Evolutionary conservation across 106 monocot genomes (phyloP), one percentile per base, ranked within the genome.

Genomic region (Cymbidium sinense): DNA sequence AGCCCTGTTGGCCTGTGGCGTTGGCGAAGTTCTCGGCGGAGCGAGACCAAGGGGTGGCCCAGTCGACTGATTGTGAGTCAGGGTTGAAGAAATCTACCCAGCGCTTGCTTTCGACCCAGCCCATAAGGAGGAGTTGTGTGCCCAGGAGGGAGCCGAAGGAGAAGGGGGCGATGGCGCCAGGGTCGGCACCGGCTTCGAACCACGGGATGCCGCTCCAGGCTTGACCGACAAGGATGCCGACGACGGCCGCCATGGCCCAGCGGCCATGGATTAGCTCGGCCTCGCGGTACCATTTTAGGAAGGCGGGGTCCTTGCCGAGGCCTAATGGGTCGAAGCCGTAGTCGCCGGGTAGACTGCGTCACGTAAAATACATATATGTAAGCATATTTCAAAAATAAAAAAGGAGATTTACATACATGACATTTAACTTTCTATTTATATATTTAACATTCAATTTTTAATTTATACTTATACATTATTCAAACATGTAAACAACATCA

Each of bases 71-170:
- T 75, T 98, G 96, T 1, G 96, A 98, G 51, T 98, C 91, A 0
- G 94, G 94, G 84, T 92, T 94, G 89, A 98, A 98, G 87, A 90
- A 98, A 79, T 98, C 96, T 10, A 86, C 96, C 94, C 94, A 98
- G 0, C 96, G 83, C 86, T 98, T 98, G 79, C 91, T 88, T 85
- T 98, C 96, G 15, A 98, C 96, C 96, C 96, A 98, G 7, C 96
- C 96, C 96, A 98, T 98, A 37, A 98, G 90, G 21, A 98, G 76
- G 19, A 98, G 87, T 64, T 98, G 94, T 21, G 96, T 98, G 17
- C 94, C 96, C 2, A 98, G 87, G 33, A 98, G 91, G 47, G 94
- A 82, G 4, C 94, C 94, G 82, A 98, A 98, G 65, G 96, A 98
- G 89, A 98, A 98, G 65, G 94, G 96, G 5, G 96, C 91, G 36